These are phyloP conservation scores for Eutrema heterophyllum DNA, from an alignment of 345 rosid genomes.

Conservation along the genomic window DNA sequence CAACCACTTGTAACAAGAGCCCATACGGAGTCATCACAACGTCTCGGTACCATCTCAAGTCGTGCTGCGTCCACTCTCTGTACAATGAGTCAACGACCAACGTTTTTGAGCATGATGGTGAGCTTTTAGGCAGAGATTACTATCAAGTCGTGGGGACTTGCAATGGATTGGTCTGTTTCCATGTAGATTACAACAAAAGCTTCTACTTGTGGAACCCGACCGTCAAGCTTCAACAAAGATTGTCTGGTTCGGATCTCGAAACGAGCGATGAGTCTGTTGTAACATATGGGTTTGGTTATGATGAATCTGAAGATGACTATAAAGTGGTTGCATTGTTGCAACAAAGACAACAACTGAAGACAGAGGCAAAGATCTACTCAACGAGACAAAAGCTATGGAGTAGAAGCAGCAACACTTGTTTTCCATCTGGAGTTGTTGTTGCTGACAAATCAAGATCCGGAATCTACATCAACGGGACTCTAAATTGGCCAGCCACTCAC, in stretches of 20 bases:
- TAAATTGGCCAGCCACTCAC: constrained; percentile 28
- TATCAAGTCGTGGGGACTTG: constrained; percentile 38
- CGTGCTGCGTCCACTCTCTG: constrained; percentile 31
- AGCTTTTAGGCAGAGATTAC: constrained; percentile 33
- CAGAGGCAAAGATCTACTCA: constrained; percentile 18
- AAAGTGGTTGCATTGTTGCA: constrained; percentile 26
- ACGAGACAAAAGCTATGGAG: constrained; percentile 29
- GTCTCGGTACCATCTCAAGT: constrained; percentile 23
- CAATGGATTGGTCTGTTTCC: constrained; percentile 36
- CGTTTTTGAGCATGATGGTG: constrained; percentile 19
- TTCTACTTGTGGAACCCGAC: constrained; percentile 40
- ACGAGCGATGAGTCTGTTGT: constrained; percentile 6
- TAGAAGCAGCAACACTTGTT: constrained; percentile 11
- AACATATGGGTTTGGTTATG: constrained; percentile 37
- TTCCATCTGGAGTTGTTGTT: not conserved
- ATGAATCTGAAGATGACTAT: constrained; percentile 26
- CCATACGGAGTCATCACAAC: constrained; percentile 15
- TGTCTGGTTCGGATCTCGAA: constrained; percentile 22
- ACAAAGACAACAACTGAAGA: not conserved
- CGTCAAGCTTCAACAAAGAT: constrained; percentile 18
- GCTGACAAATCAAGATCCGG: constrained; percentile 22
- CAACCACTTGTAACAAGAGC: constrained; percentile 7
- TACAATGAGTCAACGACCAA: constrained; percentile 6
- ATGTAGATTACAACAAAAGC: constrained; percentile 13
- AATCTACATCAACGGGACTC: constrained; percentile 26